Conservation (phyloP, 2,329 filamentous ascomycete species). For the Epicoccum nigrum region DNA sequence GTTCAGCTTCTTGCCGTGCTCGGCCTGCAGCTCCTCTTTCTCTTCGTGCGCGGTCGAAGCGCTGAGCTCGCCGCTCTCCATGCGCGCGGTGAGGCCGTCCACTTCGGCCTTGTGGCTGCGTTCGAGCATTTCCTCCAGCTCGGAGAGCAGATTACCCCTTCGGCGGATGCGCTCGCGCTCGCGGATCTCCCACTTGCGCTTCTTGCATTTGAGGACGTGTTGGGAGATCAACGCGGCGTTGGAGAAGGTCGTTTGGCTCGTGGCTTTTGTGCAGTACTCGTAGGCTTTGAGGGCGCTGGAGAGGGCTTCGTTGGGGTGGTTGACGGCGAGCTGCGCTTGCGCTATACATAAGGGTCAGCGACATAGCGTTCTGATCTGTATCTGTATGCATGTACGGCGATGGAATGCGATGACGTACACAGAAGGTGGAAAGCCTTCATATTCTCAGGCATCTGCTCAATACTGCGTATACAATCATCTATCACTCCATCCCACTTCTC, state of each 20-base stretch:
- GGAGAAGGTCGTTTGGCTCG: constrained; percentile 60
- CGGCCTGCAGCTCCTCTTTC: constrained; percentile 51
- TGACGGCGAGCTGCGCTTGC: constrained; percentile 78
- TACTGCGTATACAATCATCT: constrained; percentile 75
- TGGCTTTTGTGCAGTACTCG: constrained; percentile 63
- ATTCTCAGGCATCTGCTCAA: constrained; percentile 68
- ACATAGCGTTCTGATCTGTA: neutral
- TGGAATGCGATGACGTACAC: constrained; percentile 36
- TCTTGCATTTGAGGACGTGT: constrained; percentile 80
- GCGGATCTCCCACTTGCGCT: constrained; percentile 79
- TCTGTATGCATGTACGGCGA: neutral
- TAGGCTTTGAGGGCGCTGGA: constrained; percentile 75
- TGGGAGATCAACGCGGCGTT: constrained; percentile 74
- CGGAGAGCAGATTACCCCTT: constrained; percentile 63
- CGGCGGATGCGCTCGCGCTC: constrained; percentile 68
- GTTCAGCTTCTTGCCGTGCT: constrained; percentile 50
- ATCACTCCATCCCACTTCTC: constrained; percentile 75
- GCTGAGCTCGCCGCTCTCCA: constrained; percentile 47
- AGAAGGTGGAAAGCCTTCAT: constrained; percentile 88
- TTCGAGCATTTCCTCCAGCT: constrained; percentile 58
- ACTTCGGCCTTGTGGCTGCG: constrained; percentile 41
- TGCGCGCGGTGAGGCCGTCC: constrained; percentile 48
- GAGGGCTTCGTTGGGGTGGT: constrained; percentile 75
- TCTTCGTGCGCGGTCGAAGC: constrained; percentile 56
- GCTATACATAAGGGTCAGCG: constrained; percentile 50